These are phyloP conservation scores for Aspergillus versicolor DNA, from an alignment of 2,329 filamentous ascomycete genomes.

Conservation along the genomic window DNA sequence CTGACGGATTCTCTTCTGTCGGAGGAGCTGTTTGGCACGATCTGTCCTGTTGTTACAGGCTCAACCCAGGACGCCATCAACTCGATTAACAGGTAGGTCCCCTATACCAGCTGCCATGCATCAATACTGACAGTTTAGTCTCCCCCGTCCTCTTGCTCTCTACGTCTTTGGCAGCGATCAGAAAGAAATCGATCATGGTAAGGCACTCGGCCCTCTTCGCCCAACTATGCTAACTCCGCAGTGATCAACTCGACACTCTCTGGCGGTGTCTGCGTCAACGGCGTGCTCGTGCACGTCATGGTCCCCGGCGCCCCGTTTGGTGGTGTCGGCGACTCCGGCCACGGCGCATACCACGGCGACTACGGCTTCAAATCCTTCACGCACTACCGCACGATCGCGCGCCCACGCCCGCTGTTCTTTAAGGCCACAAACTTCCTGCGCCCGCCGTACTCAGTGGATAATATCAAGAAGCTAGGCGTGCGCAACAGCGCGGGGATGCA, in stretches of 20 bases:
- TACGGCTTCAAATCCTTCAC: slow-evolving; percentile 13
- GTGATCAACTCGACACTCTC: slow-evolving; percentile 9
- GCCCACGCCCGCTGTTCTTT: slow-evolving; percentile 3
- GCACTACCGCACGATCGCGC: slow-evolving; percentile 28
- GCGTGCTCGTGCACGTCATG: slow-evolving; percentile 9
- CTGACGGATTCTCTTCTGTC: slow-evolving; percentile 40
- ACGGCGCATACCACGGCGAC: slow-evolving; percentile 12
- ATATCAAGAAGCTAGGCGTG: slow-evolving; percentile 11
- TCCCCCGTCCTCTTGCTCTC: slow-evolving; percentile 40
- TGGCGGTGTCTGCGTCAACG: slow-evolving; percentile 14
- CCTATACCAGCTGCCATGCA: background rate
- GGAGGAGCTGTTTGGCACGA: slow-evolving; percentile 49
- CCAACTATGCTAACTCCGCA: background rate
- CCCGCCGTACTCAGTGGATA: slow-evolving; percentile 8
- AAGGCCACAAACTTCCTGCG: slow-evolving; percentile 1
- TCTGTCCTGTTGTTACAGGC: slow-evolving; percentile 42
- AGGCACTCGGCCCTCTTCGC: background rate
- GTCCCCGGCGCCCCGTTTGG: slow-evolving; percentile 11
- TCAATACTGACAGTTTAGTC: slow-evolving; percentile 24
- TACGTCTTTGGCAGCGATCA: slow-evolving; percentile 43
- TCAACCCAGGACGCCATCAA: slow-evolving; percentile 4
- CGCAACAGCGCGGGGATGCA: slow-evolving; percentile 8
- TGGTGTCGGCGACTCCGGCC: slow-evolving; percentile 12
- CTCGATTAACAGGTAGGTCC: slow-evolving; percentile 1
- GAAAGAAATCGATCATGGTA: slow-evolving; percentile 31